phyloP scores from a whole-genome alignment of 2,329 filamentous ascomycete genomes.

The Nectriaceae sp. region DNA sequence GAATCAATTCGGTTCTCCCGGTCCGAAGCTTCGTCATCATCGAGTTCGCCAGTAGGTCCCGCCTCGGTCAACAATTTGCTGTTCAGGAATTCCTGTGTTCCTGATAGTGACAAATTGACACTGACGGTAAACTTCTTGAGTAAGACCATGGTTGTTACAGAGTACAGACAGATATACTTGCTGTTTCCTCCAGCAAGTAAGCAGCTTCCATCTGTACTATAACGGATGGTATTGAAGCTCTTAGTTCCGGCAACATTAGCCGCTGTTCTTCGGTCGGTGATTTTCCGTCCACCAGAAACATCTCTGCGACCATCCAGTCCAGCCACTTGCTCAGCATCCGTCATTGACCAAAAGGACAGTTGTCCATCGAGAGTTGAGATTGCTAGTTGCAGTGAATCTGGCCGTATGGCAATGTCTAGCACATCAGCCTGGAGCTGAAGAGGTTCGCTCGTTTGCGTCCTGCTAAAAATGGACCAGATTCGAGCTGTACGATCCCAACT shows the following conservation, averaged over 20 bases:
- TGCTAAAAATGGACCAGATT: conserved; percentile 92
- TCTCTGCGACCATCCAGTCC: conserved; percentile 89
- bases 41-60: conserved; percentile 80
- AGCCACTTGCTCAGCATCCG: conserved; percentile 82
- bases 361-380: conserved; percentile 93
- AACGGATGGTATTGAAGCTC: conserved; percentile 82
- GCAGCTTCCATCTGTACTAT: conserved; percentile 90
- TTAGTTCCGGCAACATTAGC: conserved; percentile 91
- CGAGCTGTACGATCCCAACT: conserved; percentile 97
- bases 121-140: conserved; percentile 96
- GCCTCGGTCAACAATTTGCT: conserved; percentile 90
- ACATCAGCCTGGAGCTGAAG: conserved; percentile 91
- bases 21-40: conserved; percentile 86
- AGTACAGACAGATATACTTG: conserved; percentile 98
- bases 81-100: conserved; percentile 96
- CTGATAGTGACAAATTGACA: conserved; percentile 91
- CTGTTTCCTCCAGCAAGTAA: conserved; percentile 91
- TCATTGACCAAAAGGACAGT: conserved; percentile 90
- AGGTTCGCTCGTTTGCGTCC: conserved; percentile 93
- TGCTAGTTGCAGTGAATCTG: conserved; percentile 88
- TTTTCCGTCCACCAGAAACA: conserved; percentile 86
- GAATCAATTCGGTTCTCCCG: conserved; percentile 80
- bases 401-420: conserved; percentile 80
- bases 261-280: conserved; percentile 85
- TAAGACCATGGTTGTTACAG: conserved; percentile 87